Evolutionary conservation across 2,329 filamentous ascomycete genomes (phyloP), one percentile per base, ranked within the genome.

Genomic region (Fusarium equiseti): DNA sequence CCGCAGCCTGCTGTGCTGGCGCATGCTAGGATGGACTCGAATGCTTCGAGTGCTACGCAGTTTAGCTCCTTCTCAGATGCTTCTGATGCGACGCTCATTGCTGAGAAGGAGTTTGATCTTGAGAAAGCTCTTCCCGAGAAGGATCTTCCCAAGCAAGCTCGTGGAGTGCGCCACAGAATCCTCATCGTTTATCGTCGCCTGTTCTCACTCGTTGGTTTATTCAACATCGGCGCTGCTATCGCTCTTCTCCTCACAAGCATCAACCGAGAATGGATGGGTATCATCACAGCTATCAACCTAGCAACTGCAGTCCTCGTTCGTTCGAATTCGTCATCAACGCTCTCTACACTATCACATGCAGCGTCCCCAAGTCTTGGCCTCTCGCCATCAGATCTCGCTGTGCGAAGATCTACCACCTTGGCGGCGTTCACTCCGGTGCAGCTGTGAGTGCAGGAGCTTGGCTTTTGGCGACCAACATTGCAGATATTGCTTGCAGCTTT

Each of bases 101-200:
- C 63, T 8, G 65, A 79, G 44, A 75, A 79, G 56, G 53, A 70
- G 18, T 31, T 71, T 56, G 71, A 77, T 54, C 73, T 80, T 24
- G 73, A 75, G 45, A 65, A 71, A 5, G 79, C 78, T 3, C 68
- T 85, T 2, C 83, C 83, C 1, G 76, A 77, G 2, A 86, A 86
- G 75, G 79, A 79, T 27, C 79, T 81, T 12, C 73, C 75, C 9
- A 81, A 82, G 40, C 76, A 77, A 18, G 74, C 77, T n/a, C 79
- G 82, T 18, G 81, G 79, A 26, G 51, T 85, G 13, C 78, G 82
- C 2, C 79, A 83, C 66, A 80, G 82, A 26, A 72, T 87, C 22
- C 80, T 88, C 66, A 86, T 85, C 55, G 80, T 87, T 16, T 90
- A 90, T 70, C 83, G 87, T 6, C 83, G 85, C 2, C 82, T 90